These are phyloP conservation scores for Chondrus crispus DNA, from an alignment of 23 red algal species.

Conservation along the genomic window DNA sequence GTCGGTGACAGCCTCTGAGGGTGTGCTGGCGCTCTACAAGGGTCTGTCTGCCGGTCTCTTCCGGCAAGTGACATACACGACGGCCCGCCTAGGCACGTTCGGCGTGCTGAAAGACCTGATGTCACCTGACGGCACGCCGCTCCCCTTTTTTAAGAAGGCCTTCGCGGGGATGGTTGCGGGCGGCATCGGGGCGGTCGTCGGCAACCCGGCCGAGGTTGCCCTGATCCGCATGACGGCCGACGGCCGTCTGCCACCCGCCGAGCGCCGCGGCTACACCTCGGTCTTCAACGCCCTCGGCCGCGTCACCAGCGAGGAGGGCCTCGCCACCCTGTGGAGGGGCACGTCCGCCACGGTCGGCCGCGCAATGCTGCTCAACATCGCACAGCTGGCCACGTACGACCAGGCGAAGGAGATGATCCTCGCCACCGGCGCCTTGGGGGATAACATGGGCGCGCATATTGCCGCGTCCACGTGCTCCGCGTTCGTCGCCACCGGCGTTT, in stretches of 20 bases:
- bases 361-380: conserved; percentile 81
- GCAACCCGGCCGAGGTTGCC: conserved; percentile 89
- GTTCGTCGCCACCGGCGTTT: conserved; percentile 73
- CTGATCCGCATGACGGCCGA: conserved; percentile 97
- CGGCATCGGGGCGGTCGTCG: conserved; percentile 81
- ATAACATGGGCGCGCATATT: conserved; percentile 85
- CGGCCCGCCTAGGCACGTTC: conserved; percentile 85
- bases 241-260: conserved; percentile 67
- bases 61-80: conserved; percentile 95
- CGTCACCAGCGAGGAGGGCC: conserved; percentile 89
- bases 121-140: conserved; percentile 50
- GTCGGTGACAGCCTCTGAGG: conserved; percentile 56
- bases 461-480: conserved; percentile 68
- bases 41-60: conserved; percentile 89
- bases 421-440: conserved; percentile 63
- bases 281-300: conserved; percentile 88
- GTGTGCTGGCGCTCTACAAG: conserved; percentile 70
- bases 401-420: conserved; percentile 93
- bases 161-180: conserved; percentile 84
- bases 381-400: conserved; percentile 92
- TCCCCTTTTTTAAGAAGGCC: conserved; percentile 83
- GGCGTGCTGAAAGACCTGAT: conserved; percentile 71
- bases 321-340: conserved; percentile 91
- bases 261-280: conserved; percentile 69
- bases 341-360: conserved; percentile 82